These are phyloP conservation scores for Jamesozyma lodderae DNA, from an alignment of 805 yeast species.

Conservation along the genomic window DNA sequence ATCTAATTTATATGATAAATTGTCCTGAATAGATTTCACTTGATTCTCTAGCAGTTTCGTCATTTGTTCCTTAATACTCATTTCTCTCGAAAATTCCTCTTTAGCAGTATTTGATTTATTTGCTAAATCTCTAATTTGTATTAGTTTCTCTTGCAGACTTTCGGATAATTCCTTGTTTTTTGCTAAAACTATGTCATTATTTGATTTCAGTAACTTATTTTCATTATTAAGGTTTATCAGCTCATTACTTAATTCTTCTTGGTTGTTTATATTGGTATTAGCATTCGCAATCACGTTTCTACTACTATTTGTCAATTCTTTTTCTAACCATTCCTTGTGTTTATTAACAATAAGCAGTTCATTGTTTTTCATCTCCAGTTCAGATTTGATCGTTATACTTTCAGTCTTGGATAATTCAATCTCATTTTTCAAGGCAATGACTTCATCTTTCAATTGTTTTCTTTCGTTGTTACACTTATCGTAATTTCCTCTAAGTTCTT, in stretches of 20 bases:
- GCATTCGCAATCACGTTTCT: constrained; percentile 6
- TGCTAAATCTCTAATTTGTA: constrained; percentile 39
- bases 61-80: constrained; percentile 52
- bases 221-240: constrained; percentile 23
- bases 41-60: constrained; percentile 29
- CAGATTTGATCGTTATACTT: not conserved
- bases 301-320: constrained; percentile 6
- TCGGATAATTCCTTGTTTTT: constrained; percentile 32
- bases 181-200: constrained; percentile 26
- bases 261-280: constrained; percentile 8
- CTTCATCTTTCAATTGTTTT: not conserved
- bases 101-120: constrained; percentile 37
- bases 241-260: constrained; percentile 14
- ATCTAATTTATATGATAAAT: constrained; percentile 45
- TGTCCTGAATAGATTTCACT: constrained; percentile 33
- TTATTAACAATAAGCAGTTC: constrained; percentile 19
- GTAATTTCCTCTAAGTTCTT: not conserved
- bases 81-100: constrained; percentile 47
- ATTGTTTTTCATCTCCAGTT: not conserved
- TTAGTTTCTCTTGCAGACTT: constrained; percentile 36
- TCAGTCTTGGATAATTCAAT: not conserved
- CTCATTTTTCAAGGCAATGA: not conserved
- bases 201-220: constrained; percentile 6
- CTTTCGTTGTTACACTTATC: not conserved
- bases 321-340: constrained; percentile 27